Percentiles rank a stretch among this genome's conserved stretches.
These are phyloP conservation scores for Corymbia citriodora DNA, from an alignment of 441 rosid species.

Conservation along the genomic window DNA sequence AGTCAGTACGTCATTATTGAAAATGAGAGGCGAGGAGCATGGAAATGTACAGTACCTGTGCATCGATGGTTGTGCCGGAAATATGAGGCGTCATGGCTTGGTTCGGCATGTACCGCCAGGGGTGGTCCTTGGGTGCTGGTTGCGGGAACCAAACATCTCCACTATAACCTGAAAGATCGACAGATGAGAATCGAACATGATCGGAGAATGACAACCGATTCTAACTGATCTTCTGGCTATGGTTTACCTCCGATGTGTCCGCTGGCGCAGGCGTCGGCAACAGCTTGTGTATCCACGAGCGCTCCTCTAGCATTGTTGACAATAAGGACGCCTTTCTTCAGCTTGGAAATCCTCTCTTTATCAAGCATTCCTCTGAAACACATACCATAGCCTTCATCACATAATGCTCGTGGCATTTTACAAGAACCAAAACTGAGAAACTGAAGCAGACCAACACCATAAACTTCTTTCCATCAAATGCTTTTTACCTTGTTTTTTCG, in stretches of 20 bases:
- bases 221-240: background rate
- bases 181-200: background rate
- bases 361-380: conserved; percentile 63
- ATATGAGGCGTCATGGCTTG: conserved; percentile 98
- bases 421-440: too few relatives aligned
- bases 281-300: conserved; percentile 85
- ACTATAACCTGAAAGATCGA: conserved; percentile 56
- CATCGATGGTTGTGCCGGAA: conserved; percentile 95
- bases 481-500: conserved; percentile 65
- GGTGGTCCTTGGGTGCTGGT: conserved; percentile 95
- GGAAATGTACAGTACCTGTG: conserved; percentile 40
- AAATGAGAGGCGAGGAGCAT: background rate
- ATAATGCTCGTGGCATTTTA: too few relatives aligned
- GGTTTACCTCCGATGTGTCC: conserved; percentile 81
- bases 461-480: too few relatives aligned
- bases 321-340: conserved; percentile 86
- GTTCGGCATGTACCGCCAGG: conserved; percentile 98
- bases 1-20: rapidly evolving
- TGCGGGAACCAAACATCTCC: conserved; percentile 97
- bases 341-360: conserved; percentile 70
- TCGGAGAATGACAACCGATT: background rate
- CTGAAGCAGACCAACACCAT: too few relatives aligned
- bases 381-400: background rate
- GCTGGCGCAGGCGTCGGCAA: conserved; percentile 69
- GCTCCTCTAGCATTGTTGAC: conserved; percentile 98